These are phyloP conservation scores for Tarenaya hassleriana DNA, from an alignment of 345 rosid genomes.

Conservation along the genomic window DNA sequence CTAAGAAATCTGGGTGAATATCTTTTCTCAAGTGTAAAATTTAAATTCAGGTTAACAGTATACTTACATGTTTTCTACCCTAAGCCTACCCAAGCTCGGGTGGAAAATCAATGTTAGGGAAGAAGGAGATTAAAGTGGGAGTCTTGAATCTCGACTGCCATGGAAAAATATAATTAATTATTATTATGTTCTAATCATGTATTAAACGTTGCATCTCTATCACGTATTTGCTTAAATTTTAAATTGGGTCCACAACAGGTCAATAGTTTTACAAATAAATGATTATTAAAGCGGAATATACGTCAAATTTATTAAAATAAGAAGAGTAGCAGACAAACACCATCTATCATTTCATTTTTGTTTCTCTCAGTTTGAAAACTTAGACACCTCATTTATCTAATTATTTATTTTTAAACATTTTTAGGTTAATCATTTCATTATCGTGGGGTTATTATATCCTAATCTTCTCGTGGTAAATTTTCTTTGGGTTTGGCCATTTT, in stretches of 20 bases:
- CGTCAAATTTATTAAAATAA: conserved; percentile 15
- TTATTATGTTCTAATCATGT: conserved; percentile 5
- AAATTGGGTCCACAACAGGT: conserved; percentile 25
- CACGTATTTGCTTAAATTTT: conserved; percentile 29
- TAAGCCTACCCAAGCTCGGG: too few relatives aligned
- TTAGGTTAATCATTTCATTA: too few relatives aligned
- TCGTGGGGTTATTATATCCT: too few relatives aligned
- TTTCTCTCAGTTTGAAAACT: conserved; percentile 7
- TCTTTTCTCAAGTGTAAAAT: too few relatives aligned
- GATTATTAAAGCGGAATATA: conserved; percentile 20
- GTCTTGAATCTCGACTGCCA: conserved; percentile 32
- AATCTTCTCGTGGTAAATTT: too few relatives aligned
- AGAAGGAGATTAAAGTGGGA: conserved; percentile 9
- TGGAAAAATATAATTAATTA: conserved; percentile 20
- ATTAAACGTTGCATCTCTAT: conserved; percentile 24
- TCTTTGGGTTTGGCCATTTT: too few relatives aligned
- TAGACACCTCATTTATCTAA: too few relatives aligned
- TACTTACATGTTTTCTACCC: too few relatives aligned
- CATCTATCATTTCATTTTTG: conserved; percentile 20
- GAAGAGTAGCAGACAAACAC: neutral
- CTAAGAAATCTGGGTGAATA: too few relatives aligned
- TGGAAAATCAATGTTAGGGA: too few relatives aligned
- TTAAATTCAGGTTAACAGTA: too few relatives aligned
- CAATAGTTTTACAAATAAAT: conserved; percentile 17
- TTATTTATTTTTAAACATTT: too few relatives aligned